Base-by-base conservation (phyloP, 768 basidiomycete genomes). In the Steccherinum ochraceum region DNA sequence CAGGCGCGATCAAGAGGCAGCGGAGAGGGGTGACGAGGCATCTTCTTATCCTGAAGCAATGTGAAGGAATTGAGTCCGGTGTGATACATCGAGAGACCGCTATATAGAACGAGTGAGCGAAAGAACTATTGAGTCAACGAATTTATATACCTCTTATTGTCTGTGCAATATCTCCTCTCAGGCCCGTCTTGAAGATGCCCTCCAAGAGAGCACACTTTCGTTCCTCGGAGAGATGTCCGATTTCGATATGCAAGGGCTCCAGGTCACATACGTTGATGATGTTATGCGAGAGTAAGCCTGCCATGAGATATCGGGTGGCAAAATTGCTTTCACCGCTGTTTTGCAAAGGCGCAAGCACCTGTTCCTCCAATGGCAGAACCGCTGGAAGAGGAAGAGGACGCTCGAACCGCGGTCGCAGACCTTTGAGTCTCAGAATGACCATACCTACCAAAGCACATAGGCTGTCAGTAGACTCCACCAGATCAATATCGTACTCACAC, bases 11-110 rank as follows among this genome's bases (percentile, higher is more conserved):
- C 4, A 51, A 50, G 5, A 55, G 13, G 30, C 50, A 51, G 19
- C 46, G 44, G 20, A 50, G 46, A 13, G 53, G 53, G 3, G 53
- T 55, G 3, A 55, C 41, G 13, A 51, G 27, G 19, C 53, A 55
- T 11, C 53, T 49, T 45, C 53, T 44, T 3, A 51, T 27, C 2
- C 18, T 7, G 4, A 39, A 45, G 16, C 24, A 23, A 40, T 55
- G 53, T 12, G 24, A 16, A 11, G n/a, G 13, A 7, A 12, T 7
- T 20, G 23, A 7, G 4, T 13, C 3, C 1, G 3, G 42, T 7
- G 45, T 18, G 7, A 45, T 40, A 7, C 50, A 50, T 12, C 53
- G 53, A 18, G 45, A 24, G 1, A 55, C 50, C 12, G 50, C 53
- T 54, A 24, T 1, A 20, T 41, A 18, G 7, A 16, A 10, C 19